Evolutionary conservation across 225 moss, liverwort and hornwort species (phyloP), one percentile per base, ranked within the genome.

Genomic region (Takakia lepidozioides): DNA sequence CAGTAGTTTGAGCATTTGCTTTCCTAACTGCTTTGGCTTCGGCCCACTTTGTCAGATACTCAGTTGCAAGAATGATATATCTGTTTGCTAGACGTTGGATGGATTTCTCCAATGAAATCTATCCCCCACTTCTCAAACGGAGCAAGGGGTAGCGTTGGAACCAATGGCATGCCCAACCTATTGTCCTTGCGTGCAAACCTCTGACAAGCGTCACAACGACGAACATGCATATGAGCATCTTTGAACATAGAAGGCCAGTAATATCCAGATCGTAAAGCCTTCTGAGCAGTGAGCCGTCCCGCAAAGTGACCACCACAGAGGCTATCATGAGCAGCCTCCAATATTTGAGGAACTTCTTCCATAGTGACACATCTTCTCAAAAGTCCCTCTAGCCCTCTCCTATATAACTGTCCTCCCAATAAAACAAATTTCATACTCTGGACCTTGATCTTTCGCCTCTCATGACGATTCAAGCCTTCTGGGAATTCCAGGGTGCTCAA

Each of bases 61-160:
- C n/a, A n/a, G n/a, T n/a, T n/a, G n/a, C n/a, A n/a, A n/a, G n/a
- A n/a, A n/a, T n/a, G n/a, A n/a, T n/a, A n/a, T n/a, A n/a, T n/a
- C n/a, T n/a, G n/a, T n/a, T n/a, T n/a, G n/a, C n/a, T n/a, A n/a
- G n/a, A n/a, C n/a, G n/a, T n/a, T n/a, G n/a, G n/a, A n/a, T n/a
- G n/a, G n/a, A n/a, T n/a, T n/a, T n/a, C n/a, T n/a, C 32, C 32
- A 32, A 32, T 32, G 32, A 32, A 21, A 43, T 43, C 43, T 4
- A 43, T 19, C 19, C 43, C 43, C 43, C 43, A 43, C 10, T 21
- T 43, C 18, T 43, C 43, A 21, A 43, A 43, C 19, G 43, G 20
- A 9, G 9, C 17, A 3, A 43, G 9, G 19, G 43, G 18, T 6
- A 43, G 22, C 19, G 18, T 19, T 0, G 43, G 43, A 3, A 19